Evolutionary conservation across 192 early-diverging fungal species (phyloP).

Genomic region (Coemansia sp.): DNA sequence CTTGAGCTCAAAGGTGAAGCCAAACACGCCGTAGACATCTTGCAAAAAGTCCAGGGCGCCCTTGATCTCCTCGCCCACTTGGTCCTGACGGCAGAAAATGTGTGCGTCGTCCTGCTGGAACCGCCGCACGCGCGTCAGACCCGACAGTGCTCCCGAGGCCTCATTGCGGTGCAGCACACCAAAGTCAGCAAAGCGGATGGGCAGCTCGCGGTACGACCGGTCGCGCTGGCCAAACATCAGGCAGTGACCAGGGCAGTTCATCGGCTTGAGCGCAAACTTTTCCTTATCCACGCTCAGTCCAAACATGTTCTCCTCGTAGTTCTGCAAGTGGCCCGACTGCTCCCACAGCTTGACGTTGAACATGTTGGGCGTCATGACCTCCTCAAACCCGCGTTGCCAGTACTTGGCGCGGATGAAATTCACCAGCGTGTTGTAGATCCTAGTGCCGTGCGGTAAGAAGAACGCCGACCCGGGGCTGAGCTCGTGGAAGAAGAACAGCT

Average conservation of each 20-base stretch:
- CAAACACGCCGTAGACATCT: constrained; percentile 92
- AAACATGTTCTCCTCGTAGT: constrained; percentile 99
- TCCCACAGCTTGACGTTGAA: constrained; percentile 98
- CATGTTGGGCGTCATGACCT: constrained; percentile 98
- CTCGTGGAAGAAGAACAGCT: constrained; percentile 98
- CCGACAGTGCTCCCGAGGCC: constrained; percentile 89
- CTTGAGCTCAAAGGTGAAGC: constrained; percentile 87
- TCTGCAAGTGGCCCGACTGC: constrained; percentile 91
- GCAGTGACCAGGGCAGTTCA: constrained; percentile 99
- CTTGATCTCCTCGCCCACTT: constrained; percentile 84
- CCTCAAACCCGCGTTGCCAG: constrained; percentile 89
- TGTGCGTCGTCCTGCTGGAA: constrained; percentile 99
- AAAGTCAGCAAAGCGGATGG: constrained; percentile 95
- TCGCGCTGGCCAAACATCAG: constrained; percentile 93
- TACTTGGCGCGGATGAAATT: constrained; percentile 90
- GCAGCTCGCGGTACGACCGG: constrained; percentile 94
- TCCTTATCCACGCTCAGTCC: constrained; percentile 94
- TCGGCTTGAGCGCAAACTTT: constrained; percentile 96
- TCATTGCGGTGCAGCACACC: constrained; percentile 96
- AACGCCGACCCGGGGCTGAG: constrained; percentile 91
- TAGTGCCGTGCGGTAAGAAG: constrained; percentile 93
- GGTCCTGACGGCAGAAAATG: constrained; percentile 92
- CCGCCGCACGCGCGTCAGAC: constrained; percentile 94
- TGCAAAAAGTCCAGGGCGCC: constrained; percentile 84
- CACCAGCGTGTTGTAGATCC: constrained; percentile 94